A percentile compares a stretch with the other conserved stretches of the same genome.
These are phyloP conservation scores for Abrus precatorius DNA, from an alignment of 306 rosid species.

Conservation along the genomic window DNA sequence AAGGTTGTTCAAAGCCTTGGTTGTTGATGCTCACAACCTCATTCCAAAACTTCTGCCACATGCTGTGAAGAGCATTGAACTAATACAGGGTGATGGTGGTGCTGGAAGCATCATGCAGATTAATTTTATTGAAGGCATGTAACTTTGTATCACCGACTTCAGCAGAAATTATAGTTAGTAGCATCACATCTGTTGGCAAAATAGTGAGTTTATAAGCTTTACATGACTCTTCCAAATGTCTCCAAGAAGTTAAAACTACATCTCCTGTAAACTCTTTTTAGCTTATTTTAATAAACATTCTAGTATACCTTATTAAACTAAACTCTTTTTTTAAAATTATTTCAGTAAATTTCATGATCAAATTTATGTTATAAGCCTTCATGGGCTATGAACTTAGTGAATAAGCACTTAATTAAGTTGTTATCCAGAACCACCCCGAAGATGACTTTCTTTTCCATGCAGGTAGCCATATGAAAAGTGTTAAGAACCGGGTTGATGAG, in stretches of 20 bases:
- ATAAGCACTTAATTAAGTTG: too few species aligned
- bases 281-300: too few species aligned
- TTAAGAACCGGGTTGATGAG: slow-evolving; percentile 48
- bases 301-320: too few species aligned
- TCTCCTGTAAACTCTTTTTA: too few species aligned
- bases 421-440: too few species aligned
- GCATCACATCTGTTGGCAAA: not conserved
- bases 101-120: slow-evolving; percentile 61
- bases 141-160: not conserved
- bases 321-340: too few species aligned
- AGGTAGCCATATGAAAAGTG: slow-evolving; percentile 27
- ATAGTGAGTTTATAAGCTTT: too few species aligned
- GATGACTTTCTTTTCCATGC: not conserved
- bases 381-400: too few species aligned
- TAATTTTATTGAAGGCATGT: slow-evolving; percentile 55
- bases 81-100: slow-evolving; percentile 57
- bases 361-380: too few species aligned
- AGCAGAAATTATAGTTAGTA: not conserved
- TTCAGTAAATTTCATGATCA: too few species aligned
- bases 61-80: slow-evolving; percentile 61
- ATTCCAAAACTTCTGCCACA: slow-evolving; percentile 56
- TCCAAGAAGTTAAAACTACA: too few species aligned
- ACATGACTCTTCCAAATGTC: too few species aligned
- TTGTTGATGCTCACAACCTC: slow-evolving; percentile 53
- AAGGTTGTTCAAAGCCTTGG: slow-evolving; percentile 73